phyloP scores from a whole-genome alignment of 495 filamentous ascomycete genomes.

The Neurospora sp. region DNA sequence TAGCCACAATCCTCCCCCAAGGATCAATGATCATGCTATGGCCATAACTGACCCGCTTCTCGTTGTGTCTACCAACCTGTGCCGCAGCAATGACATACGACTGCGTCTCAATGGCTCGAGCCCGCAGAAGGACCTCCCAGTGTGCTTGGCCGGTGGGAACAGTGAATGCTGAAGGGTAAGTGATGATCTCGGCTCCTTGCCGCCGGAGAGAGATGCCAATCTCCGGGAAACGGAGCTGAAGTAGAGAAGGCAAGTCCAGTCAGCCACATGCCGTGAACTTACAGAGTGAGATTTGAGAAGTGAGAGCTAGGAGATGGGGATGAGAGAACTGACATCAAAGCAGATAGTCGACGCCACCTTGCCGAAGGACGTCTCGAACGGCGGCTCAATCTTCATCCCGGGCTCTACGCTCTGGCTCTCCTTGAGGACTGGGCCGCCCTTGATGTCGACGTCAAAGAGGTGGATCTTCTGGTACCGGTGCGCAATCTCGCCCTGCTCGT shows the following conservation, averaged over 20 bases:
- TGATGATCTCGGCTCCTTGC: constrained; percentile 56
- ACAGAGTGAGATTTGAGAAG: not conserved
- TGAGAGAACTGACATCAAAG: constrained; percentile 54
- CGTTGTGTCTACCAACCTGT: constrained; percentile 64
- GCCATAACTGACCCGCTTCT: constrained; percentile 73
- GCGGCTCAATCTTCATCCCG: constrained; percentile 36
- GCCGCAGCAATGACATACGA: constrained; percentile 81
- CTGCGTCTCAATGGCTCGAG: constrained; percentile 85
- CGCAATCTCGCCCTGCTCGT: constrained; percentile 25
- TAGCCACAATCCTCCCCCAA: constrained; percentile 69
- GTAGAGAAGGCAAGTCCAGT: not conserved
- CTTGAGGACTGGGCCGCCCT: constrained; percentile 16
- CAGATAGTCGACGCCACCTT: constrained; percentile 73
- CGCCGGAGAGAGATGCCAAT: constrained; percentile 50
- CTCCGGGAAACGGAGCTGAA: constrained; percentile 62
- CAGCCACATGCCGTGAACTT: not conserved
- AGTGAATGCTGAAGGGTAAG: constrained; percentile 88
- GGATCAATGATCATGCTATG: constrained; percentile 81
- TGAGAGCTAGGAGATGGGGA: not conserved
- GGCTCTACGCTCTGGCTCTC: constrained; percentile 18
- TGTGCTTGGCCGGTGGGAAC: constrained; percentile 78
- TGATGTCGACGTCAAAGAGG: constrained; percentile 34
- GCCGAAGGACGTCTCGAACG: constrained; percentile 64
- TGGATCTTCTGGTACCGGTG: constrained; percentile 48
- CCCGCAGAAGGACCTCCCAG: constrained; percentile 69